Evolutionary conservation across 768 basidiomycete genomes (phyloP).

Genomic region (Leccinum rimulosum): DNA sequence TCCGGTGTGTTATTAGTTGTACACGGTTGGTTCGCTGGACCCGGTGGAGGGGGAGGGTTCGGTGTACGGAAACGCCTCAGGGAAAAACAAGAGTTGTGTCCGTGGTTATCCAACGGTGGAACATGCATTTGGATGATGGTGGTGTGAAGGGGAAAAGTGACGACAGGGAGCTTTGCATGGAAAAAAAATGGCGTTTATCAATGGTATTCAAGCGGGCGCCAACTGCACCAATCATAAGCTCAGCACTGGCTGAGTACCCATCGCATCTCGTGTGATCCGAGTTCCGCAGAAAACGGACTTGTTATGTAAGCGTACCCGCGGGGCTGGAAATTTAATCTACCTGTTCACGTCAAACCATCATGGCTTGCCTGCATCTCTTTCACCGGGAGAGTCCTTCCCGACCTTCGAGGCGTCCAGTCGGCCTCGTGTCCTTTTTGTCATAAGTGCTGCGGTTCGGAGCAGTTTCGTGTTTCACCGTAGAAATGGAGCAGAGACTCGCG

Average conservation of each 20-base stretch:
- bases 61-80: slow-evolving; percentile 21
- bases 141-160: slow-evolving; percentile 7
- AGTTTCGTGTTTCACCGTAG: slow-evolving; percentile 12
- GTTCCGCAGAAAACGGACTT: slow-evolving; percentile 27
- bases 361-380: neutral
- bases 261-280: slow-evolving; percentile 28
- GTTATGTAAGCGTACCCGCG: slow-evolving; percentile 20
- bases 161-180: slow-evolving; percentile 10
- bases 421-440: slow-evolving; percentile 8
- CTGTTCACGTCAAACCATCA: slow-evolving; percentile 1
- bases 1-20: neutral
- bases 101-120: slow-evolving; percentile 25
- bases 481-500: slow-evolving; percentile 3
- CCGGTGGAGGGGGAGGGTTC: neutral
- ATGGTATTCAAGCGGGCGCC: slow-evolving; percentile 8
- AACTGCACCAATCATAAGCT: slow-evolving; percentile 8
- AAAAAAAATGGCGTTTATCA: slow-evolving; percentile 32
- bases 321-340: slow-evolving; percentile 2
- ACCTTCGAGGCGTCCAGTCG: neutral
- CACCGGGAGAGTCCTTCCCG: slow-evolving; percentile 2
- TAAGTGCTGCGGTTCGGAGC: slow-evolving; percentile 9
- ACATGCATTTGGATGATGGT: slow-evolving; percentile 19
- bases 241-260: neutral
- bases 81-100: slow-evolving; percentile 17
- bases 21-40: neutral